Evolutionary conservation across 2,329 filamentous ascomycete species (phyloP), one percentile per base, ranked within the genome.

Genomic region (Paecilomyces niveus): DNA sequence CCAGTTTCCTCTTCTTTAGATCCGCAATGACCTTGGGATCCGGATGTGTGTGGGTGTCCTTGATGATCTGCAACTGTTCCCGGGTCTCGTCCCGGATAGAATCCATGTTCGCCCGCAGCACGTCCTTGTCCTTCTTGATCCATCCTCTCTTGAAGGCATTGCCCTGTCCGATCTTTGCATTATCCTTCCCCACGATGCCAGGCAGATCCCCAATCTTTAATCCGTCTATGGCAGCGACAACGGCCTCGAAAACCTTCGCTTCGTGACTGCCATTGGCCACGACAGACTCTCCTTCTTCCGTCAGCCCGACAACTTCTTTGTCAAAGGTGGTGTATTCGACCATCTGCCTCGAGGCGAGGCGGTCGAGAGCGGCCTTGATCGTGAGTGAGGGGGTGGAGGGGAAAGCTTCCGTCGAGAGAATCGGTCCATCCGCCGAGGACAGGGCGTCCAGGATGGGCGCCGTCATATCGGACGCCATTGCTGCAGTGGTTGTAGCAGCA

Each of bases 1-100:
- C 82, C 54, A 99, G 83, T 79, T 97, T 97, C 70, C 93, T 86
- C 82, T 97, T 97, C 79, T 88, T 92, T 65, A 96, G 79, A 62
- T 97, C 93, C 57, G 85, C 82, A 29, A 96, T 74, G 35, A 87
- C 81, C 76, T 96, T 96, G 55, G 85, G 72, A 67, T 97, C 90
- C 22, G 83, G 77, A 65, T 90, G 81, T 26, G 87, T 85, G 64
- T 85, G 84, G 13, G 83, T 88, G 65, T 88, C 78, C 73, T 89
- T 82, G 67, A 96, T 89, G 54, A 82, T 81, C 70, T 86, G 81
- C 59, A 99, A 82, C 66, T 91, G 85, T 65, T 92, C 84, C 67
- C 85, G 84, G 56, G 90, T 95, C 57, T 83, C 81, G 72, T 99
- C 94, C 67, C 87, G 80, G 67, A 97, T 93, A 22, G 87, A 85